Conservation (phyloP, 768 basidiomycete species). For the Tulasnella calospora region DNA sequence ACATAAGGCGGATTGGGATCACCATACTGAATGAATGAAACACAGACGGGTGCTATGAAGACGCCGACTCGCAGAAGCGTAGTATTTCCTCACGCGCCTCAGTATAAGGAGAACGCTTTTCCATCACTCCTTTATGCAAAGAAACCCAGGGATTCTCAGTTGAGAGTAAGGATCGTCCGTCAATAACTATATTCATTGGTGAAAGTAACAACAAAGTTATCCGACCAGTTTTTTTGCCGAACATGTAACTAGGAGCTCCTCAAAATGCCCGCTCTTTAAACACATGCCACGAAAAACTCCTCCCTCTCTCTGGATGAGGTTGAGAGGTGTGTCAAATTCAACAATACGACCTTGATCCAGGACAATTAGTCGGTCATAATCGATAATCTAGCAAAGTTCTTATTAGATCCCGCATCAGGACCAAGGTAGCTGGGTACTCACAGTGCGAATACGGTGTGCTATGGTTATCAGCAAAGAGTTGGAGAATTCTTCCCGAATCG, state of each 20-base stretch:
- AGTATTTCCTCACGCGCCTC: no score
- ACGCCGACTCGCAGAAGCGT: no score
- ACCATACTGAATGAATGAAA: neutral
- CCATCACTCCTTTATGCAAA: no score
- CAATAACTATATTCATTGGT: no score
- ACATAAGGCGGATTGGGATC: neutral
- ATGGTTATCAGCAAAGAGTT: slow-evolving; percentile 51
- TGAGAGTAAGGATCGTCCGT: no score
- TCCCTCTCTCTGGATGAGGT: slow-evolving; percentile 56
- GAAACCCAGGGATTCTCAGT: no score
- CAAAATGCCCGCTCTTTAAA: slow-evolving; percentile 28
- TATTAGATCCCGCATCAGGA: neutral
- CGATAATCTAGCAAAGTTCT: slow-evolving; percentile 49
- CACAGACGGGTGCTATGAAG: neutral
- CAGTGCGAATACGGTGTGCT: slow-evolving; percentile 54
- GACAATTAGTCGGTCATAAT: slow-evolving; percentile 54
- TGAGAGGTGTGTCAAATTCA: slow-evolving; percentile 69
- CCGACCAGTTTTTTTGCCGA: neutral
- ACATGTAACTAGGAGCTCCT: slow-evolving; percentile 18
- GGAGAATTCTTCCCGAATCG: slow-evolving; percentile 80
- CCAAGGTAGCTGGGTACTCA: neutral
- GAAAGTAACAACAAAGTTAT: neutral
- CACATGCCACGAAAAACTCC: slow-evolving; percentile 37
- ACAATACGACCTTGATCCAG: slow-evolving; percentile 44
- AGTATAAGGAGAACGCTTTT: no score